Conservation (phyloP, 2,329 filamentous ascomycete species). For the Tothia fuscella region DNA sequence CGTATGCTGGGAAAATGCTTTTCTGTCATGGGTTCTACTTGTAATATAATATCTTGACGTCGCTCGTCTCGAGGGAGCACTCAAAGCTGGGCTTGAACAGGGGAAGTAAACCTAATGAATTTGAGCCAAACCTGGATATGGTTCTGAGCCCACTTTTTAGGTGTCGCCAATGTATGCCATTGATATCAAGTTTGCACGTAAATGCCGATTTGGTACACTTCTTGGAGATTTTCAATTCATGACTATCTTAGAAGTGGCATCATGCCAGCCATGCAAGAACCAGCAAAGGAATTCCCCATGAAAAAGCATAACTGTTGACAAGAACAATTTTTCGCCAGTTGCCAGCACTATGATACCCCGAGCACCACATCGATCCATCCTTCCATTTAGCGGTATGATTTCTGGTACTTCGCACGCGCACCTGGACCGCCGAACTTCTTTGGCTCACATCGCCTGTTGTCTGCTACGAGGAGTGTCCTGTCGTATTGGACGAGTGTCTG, state of each 20-base stretch:
- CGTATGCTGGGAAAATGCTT: too few species aligned
- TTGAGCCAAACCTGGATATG: too few species aligned
- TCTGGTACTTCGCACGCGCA: slow-evolving; percentile 95
- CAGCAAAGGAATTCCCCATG: neutral
- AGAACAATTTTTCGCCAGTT: neutral
- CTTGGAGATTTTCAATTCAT: too few species aligned
- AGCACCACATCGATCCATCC: slow-evolving; percentile 8
- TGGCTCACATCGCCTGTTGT: slow-evolving; percentile 98
- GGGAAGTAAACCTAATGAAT: too few species aligned
- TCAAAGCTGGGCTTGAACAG: too few species aligned
- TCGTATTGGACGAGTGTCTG: slow-evolving; percentile 91
- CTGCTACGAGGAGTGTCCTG: slow-evolving; percentile 93
- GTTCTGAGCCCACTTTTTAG: too few species aligned
- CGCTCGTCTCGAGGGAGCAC: too few species aligned
- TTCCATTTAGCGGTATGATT: slow-evolving; percentile 84
- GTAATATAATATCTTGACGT: too few species aligned
- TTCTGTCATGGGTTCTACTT: too few species aligned
- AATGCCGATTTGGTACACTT: too few species aligned
- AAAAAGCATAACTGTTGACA: neutral
- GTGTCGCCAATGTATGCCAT: too few species aligned
- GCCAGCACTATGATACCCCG: neutral
- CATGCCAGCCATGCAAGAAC: neutral
- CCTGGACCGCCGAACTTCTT: slow-evolving; percentile 96
- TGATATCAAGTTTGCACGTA: too few species aligned
- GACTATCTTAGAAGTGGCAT: neutral